A percentile compares a stretch with the other conserved stretches of the same genome.
These are phyloP conservation scores for Sporothrix globosa DNA, from an alignment of 2,329 filamentous ascomycete genomes.

Conservation along the genomic window DNA sequence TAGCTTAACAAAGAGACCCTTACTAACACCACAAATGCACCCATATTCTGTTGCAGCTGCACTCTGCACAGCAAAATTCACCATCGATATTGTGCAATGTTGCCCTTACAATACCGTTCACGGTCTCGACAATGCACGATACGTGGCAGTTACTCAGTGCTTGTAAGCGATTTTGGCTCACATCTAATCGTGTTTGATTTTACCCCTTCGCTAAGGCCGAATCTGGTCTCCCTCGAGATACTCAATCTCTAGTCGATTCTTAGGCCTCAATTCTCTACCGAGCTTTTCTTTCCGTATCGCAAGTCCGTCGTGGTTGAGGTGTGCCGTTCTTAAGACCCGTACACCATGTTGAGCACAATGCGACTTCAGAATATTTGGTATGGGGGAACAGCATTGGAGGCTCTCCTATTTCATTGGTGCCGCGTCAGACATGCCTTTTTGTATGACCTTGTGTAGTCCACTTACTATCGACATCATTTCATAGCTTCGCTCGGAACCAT, in stretches of 20 bases:
- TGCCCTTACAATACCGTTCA: background rate
- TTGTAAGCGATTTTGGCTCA: background rate
- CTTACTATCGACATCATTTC: background rate
- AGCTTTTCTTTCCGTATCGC: too few species aligned
- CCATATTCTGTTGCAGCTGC: too few species aligned
- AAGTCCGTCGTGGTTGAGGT: too few species aligned
- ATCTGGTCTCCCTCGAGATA: too few species aligned
- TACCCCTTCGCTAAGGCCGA: background rate
- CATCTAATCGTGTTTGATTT: background rate
- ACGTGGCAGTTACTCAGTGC: background rate
- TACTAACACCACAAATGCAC: constrained; percentile 17
- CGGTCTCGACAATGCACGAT: background rate
- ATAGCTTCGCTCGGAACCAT: background rate
- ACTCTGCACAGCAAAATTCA: too few species aligned
- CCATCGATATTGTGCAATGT: too few species aligned
- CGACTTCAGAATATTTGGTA: background rate
- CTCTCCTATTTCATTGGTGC: background rate
- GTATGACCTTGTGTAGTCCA: too few species aligned
- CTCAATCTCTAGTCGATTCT: too few species aligned
- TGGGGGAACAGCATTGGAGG: background rate
- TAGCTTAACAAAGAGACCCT: background rate
- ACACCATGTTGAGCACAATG: background rate
- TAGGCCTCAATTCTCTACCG: too few species aligned
- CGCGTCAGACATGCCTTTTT: background rate
- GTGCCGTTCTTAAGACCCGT: background rate